Conservation (phyloP, 2,329 filamentous ascomycete species). For the Exophiala lecanii-corni region DNA sequence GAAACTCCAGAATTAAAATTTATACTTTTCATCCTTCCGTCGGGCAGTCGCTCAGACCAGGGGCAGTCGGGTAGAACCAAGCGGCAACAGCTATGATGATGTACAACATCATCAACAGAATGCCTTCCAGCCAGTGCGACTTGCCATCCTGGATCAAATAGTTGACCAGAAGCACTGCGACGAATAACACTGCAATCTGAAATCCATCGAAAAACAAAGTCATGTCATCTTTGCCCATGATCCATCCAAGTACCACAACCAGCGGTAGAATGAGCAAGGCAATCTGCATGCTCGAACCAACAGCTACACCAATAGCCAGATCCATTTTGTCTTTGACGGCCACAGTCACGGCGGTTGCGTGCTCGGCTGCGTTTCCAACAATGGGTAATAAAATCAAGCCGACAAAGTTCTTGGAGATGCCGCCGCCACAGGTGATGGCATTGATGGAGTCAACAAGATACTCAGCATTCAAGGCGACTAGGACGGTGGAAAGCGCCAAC, state of each 20-base stretch:
- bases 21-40: conserved; percentile 1
- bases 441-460: conserved; percentile 58
- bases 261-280: conserved; percentile 59
- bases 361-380: conserved; percentile 62
- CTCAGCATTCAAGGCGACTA: conserved; percentile 73
- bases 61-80: conserved; percentile 26
- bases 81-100: conserved; percentile 55
- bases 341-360: conserved; percentile 59
- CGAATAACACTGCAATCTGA: conserved; percentile 66
- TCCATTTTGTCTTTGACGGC: conserved; percentile 66
- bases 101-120: conserved; percentile 57
- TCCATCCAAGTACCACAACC: conserved; percentile 59
- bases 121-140: conserved; percentile 57
- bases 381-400: conserved; percentile 62
- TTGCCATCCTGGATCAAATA: conserved; percentile 60
- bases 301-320: conserved; percentile 60
- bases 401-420: conserved; percentile 57
- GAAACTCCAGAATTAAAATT: too few species aligned
- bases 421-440: conserved; percentile 45
- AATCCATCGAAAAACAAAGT: conserved; percentile 82
- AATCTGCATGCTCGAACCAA: conserved; percentile 64
- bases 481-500: conserved; percentile 66
- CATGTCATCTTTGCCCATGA: conserved; percentile 57
- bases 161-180: conserved; percentile 52
- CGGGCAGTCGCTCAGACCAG: conserved; percentile 21